Conservation (phyloP, 2,329 filamentous ascomycete species). For the Aspergillus novofumigatus region DNA sequence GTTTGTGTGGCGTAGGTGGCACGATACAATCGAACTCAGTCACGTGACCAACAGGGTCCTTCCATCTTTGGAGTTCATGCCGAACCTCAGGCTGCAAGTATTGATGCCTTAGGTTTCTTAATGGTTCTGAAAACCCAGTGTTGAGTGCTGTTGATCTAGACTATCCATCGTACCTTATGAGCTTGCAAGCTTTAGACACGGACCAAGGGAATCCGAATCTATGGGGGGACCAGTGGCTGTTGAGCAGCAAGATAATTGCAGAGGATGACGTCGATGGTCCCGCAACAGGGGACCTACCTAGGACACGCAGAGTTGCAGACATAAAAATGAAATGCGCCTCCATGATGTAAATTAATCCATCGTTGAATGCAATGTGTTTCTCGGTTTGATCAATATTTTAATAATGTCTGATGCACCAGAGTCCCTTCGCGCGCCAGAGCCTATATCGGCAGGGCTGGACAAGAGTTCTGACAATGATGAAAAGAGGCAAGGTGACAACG, state of each 20-base stretch:
- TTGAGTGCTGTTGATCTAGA: neutral
- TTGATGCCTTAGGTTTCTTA: neutral
- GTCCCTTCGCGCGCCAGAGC: neutral
- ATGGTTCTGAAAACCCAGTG: too few relatives aligned
- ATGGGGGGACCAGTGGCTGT: neutral
- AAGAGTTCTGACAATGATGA: conserved; percentile 38
- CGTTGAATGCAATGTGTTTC: neutral
- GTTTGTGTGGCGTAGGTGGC: neutral
- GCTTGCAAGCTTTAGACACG: neutral
- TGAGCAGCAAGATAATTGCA: neutral
- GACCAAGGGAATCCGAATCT: neutral
- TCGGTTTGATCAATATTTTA: neutral
- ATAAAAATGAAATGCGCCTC: neutral
- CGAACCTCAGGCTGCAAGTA: neutral
- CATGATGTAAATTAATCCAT: neutral
- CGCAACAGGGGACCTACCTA: neutral
- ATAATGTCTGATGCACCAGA: neutral
- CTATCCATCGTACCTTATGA: neutral
- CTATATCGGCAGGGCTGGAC: neutral
- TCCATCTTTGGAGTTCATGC: neutral
- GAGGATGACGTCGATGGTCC: neutral
- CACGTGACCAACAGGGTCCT: neutral
- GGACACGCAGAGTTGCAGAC: neutral
- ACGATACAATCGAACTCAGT: neutral
- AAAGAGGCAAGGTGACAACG: conserved; percentile 39